phyloP scores from a whole-genome alignment of 2,329 filamentous ascomycete species.

The Fusarium chaquense region DNA sequence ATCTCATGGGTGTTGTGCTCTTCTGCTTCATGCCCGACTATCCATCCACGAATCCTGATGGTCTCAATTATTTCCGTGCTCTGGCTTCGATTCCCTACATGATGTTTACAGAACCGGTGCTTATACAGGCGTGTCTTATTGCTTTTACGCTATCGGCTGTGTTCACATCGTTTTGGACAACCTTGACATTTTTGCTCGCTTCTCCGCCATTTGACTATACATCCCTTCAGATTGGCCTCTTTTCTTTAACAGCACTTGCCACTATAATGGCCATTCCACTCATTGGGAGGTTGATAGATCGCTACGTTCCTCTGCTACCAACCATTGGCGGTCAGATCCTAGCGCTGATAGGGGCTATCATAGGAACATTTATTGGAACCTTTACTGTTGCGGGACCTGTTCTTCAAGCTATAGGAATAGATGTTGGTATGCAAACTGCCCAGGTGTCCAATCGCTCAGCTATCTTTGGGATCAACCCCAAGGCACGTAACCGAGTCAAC shows the following conservation, averaged over 20 bases:
- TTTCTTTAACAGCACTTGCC: constrained; percentile 80
- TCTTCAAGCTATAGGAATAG: constrained; percentile 76
- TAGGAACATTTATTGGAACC: constrained; percentile 77
- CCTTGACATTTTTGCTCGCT: constrained; percentile 81
- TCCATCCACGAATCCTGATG: constrained; percentile 75
- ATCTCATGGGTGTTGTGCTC: constrained; percentile 71
- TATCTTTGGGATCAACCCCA: constrained; percentile 78
- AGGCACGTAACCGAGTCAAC: constrained; percentile 80
- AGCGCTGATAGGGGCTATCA: constrained; percentile 69
- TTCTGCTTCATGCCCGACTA: constrained; percentile 86
- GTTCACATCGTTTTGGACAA: constrained; percentile 70
- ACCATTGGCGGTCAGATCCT: constrained; percentile 72
- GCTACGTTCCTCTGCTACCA: constrained; percentile 74
- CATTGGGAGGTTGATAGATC: constrained; percentile 77
- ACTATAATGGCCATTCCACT: constrained; percentile 76
- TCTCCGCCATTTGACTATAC: constrained; percentile 76
- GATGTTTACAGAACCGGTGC: constrained; percentile 72
- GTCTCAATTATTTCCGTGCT: constrained; percentile 73
- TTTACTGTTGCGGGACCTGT: constrained; percentile 78
- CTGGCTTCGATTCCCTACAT: constrained; percentile 74
- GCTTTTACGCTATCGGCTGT: constrained; percentile 68
- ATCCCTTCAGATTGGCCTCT: constrained; percentile 78
- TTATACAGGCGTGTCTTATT: constrained; percentile 77
- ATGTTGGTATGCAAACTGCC: constrained; percentile 78
- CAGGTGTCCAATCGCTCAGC: constrained; percentile 79